phyloP scores from a whole-genome alignment of 257 asterid genomes.

The Voacanga thouarsii region DNA sequence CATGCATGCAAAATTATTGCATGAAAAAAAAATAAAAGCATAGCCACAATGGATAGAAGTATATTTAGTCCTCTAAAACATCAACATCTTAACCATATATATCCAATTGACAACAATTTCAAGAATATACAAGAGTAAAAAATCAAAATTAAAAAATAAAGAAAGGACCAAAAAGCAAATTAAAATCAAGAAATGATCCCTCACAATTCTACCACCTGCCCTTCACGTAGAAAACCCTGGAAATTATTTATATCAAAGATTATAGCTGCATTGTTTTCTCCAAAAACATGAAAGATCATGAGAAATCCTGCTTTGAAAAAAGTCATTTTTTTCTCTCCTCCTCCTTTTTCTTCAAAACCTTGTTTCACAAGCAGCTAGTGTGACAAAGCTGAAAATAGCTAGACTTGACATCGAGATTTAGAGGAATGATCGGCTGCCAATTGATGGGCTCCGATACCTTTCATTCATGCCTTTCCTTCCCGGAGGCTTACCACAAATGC shows the following conservation, averaged over 20 bases:
- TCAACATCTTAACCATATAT: too few species aligned
- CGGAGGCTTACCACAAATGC: slow-evolving; percentile 81
- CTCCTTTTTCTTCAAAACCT: not conserved
- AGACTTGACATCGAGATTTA: slow-evolving; percentile 13
- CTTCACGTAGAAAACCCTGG: not conserved
- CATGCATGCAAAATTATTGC: too few species aligned
- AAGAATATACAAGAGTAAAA: not conserved
- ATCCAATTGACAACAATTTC: not conserved
- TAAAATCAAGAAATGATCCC: not conserved
- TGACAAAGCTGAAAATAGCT: not conserved
- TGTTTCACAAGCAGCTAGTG: not conserved
- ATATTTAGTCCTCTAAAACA: too few species aligned
- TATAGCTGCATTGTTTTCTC: not conserved
- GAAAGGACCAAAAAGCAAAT: not conserved
- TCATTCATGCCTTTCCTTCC: slow-evolving; percentile 11
- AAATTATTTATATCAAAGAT: not conserved
- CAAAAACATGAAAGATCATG: not conserved
- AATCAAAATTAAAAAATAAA: not conserved
- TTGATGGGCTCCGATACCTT: slow-evolving; percentile 46
- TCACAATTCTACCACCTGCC: not conserved
- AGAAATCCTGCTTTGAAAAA: too few species aligned
- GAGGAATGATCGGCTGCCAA: slow-evolving; percentile 44
- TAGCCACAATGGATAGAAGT: too few species aligned
- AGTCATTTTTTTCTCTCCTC: too few species aligned
- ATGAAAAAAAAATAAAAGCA: too few species aligned